A percentile compares a stretch with the other conserved stretches of the same genome.
Evolutionary conservation across 352 stramenopile genomes (phyloP).

Genomic region (Globisporangium splendens): DNA sequence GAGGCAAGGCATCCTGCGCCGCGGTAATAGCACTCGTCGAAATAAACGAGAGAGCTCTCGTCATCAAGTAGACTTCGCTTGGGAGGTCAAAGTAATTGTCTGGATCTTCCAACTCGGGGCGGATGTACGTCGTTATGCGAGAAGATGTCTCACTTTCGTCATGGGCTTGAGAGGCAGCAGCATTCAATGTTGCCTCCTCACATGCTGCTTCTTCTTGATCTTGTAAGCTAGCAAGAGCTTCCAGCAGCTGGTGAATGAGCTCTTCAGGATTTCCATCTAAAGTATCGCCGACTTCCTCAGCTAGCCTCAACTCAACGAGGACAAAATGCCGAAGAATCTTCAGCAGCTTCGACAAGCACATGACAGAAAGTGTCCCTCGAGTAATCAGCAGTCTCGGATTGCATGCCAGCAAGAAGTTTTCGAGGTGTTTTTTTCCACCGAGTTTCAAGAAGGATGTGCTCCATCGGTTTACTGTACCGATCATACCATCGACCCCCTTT

Average conservation of each 20-base stretch:
- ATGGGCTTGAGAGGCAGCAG: background rate
- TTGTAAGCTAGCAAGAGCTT: slow-evolving; percentile 35
- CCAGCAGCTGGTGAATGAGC: slow-evolving; percentile 41
- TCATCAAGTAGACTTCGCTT: slow-evolving; percentile 55
- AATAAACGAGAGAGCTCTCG: slow-evolving; percentile 46
- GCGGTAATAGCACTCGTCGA: slow-evolving; percentile 31
- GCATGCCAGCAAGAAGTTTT: slow-evolving; percentile 45
- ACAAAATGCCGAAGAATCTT: slow-evolving; percentile 72
- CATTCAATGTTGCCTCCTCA: too few relatives aligned
- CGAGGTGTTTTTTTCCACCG: slow-evolving; percentile 50
- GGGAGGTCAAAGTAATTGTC: slow-evolving; percentile 49
- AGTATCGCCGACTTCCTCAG: slow-evolving; percentile 24
- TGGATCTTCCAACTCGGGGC: slow-evolving; percentile 35
- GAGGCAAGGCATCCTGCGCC: slow-evolving; percentile 22
- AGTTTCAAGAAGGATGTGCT: slow-evolving; percentile 66
- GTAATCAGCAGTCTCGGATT: slow-evolving; percentile 29
- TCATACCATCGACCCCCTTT: slow-evolving; percentile 21
- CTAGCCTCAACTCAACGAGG: slow-evolving; percentile 38
- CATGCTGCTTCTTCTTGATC: slow-evolving; percentile 12
- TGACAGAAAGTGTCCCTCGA: slow-evolving; percentile 45
- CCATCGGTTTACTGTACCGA: slow-evolving; percentile 47
- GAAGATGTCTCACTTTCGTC: slow-evolving; percentile 15
- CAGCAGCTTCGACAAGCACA: slow-evolving; percentile 70
- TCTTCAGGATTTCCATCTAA: slow-evolving; percentile 20
- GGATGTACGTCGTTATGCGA: slow-evolving; percentile 28